Evolutionary conservation across 2,329 filamentous ascomycete genomes (phyloP), one percentile per base, ranked within the genome.

Genomic region (Didymella keratinophila): DNA sequence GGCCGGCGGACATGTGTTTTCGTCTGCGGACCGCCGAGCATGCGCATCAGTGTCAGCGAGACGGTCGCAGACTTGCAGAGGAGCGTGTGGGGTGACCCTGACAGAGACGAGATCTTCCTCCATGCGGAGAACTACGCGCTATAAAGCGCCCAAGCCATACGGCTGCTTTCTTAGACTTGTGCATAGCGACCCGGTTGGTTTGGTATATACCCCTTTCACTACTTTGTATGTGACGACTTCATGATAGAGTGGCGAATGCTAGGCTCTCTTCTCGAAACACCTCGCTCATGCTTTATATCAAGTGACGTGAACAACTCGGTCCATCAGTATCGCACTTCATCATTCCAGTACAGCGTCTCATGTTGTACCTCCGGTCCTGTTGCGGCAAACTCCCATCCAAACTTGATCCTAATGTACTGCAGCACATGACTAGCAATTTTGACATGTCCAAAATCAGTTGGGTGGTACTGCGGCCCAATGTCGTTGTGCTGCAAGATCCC

Each of bases 121-220:
- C 94, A 97, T 80, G 91, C 93, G 3, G 94, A 98, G 82, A 97
- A 97, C 76, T 97, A 97, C 80, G 91, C 93, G 50, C 82, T 97
- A 62, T 97, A 77, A 83, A 16, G 45, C 47, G 51, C 45, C 20
- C 4, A 28, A 42, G 36, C 11, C 21, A 21, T 8, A 23, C 11
- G 39, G 42, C 39, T 42, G 54, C 44, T 55, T 50, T 32, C 37
- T 46, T 54, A 32, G 21, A 34, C 8, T 53, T 62, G 69, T 71
- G 68, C 68, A 73, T 73, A 72, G 68, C 66, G 44, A 65, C 65
- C 53, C 44, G 61, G 62, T 3, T 7, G 27, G 27, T 8, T 28
- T 37, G 43, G 63, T 62, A 62, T 65, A 65, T 66, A 67, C 61
- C 61, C 62, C 56, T 55, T 62, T 63, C 42, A 39, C n/a, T 27